phyloP scores from a whole-genome alignment of 2,329 filamentous ascomycete species.

The Chaetomium sp. region DNA sequence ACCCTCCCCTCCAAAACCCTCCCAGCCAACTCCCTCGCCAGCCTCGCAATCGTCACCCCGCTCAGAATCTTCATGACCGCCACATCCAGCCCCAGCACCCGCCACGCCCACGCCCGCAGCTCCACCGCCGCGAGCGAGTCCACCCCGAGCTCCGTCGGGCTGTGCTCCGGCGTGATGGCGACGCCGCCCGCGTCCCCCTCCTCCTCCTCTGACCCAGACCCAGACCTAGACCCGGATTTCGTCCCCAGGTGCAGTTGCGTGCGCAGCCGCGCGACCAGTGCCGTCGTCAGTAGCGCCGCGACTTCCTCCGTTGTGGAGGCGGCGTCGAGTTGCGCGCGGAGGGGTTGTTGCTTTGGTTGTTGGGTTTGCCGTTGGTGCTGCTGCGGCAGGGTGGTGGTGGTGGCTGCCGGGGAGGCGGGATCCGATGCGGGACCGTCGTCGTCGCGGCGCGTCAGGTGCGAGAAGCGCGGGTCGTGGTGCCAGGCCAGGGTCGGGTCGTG shows the following conservation, averaged over 20 bases:
- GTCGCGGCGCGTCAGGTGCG: conserved; percentile 40
- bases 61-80: conserved; percentile 50
- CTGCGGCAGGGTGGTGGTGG: too few relatives aligned
- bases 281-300: conserved; percentile 35
- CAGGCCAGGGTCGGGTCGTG: conserved; percentile 42
- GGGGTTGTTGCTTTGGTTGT: conserved; percentile 21
- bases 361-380: not conserved
- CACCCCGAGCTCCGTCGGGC: conserved; percentile 44
- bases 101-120: conserved; percentile 51
- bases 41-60: conserved; percentile 36
- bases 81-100: conserved; percentile 46
- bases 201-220: too few relatives aligned
- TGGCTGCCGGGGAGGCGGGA: too few relatives aligned
- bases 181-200: too few relatives aligned
- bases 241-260: conserved; percentile 39
- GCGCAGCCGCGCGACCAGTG: conserved; percentile 39
- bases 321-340: conserved; percentile 38
- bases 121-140: conserved; percentile 47
- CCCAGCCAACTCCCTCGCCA: conserved; percentile 28
- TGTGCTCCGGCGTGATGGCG: conserved; percentile 40
- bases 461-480: conserved; percentile 49
- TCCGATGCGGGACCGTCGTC: conserved; percentile 12
- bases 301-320: conserved; percentile 34
- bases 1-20: conserved; percentile 17
- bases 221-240: too few relatives aligned